Evolutionary conservation across 2,329 filamentous ascomycete genomes (phyloP).

Genomic region (Aspergillus luchuensis): DNA sequence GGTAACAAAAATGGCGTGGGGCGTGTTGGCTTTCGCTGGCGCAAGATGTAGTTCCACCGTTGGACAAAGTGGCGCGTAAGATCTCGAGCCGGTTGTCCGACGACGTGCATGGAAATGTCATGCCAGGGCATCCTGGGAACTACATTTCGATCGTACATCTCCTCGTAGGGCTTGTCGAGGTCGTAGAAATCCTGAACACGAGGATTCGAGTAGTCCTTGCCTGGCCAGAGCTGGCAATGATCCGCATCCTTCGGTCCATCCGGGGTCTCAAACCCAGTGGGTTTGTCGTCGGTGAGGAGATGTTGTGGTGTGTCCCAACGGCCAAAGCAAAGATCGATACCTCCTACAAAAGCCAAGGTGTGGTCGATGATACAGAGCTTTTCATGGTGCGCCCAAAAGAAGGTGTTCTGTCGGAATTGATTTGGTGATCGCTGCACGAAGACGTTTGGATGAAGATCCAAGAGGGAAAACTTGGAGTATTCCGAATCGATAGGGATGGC

Average conservation of each 20-base stretch:
- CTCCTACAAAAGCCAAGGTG: conserved; percentile 91
- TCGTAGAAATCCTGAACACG: conserved; percentile 93
- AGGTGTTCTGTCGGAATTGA: conserved; percentile 97
- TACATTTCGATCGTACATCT: conserved; percentile 94
- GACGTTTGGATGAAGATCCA: conserved; percentile 93
- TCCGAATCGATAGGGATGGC: conserved; percentile 97
- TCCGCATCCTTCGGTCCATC: conserved; percentile 80
- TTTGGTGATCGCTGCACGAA: conserved; percentile 96
- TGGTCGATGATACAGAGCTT: conserved; percentile 98
- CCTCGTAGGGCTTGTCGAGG: conserved; percentile 91
- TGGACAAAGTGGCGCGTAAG: conserved; percentile 95
- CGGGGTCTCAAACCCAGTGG: conserved; percentile 84
- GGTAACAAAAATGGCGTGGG: conserved; percentile 92
- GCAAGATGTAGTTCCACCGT: conserved; percentile 94
- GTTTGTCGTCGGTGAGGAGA: conserved; percentile 85
- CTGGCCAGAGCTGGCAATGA: conserved; percentile 93
- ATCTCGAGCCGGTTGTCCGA: conserved; percentile 92
- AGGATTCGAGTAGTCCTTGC: conserved; percentile 98
- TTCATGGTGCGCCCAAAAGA: conserved; percentile 99
- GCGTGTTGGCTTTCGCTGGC: conserved; percentile 87
- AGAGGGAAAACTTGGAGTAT: conserved; percentile 93
- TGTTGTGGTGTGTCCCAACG: conserved; percentile 97
- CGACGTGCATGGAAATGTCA: conserved; percentile 95
- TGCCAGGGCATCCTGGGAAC: conserved; percentile 98
- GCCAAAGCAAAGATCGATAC: conserved; percentile 94